phyloP scores from a whole-genome alignment of 140 eudicot species.

The Anethum foeniculum region DNA sequence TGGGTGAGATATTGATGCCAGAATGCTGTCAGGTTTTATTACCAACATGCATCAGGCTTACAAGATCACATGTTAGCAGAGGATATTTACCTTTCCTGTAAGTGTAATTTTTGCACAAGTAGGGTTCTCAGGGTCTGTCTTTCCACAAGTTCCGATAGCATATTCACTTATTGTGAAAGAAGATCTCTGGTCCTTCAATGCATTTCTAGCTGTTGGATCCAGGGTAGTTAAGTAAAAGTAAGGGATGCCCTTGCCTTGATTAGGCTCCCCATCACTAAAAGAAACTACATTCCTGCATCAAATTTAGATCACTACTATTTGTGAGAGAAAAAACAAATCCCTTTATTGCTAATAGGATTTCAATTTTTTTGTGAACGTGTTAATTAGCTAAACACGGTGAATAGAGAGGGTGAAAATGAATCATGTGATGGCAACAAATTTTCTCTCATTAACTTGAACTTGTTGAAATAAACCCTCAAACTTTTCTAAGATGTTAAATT shows the following conservation, averaged over 20 bases:
- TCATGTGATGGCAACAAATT: too few relatives aligned
- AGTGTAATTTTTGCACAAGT: conserved; percentile 82
- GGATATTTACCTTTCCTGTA: conserved; percentile 66
- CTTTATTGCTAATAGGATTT: background rate
- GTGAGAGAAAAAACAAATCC: background rate
- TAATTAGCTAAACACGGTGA: background rate
- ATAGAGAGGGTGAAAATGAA: background rate
- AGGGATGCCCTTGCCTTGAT: conserved; percentile 64
- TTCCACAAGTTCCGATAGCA: conserved; percentile 73
- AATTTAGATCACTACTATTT: background rate
- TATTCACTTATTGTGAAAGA: conserved; percentile 77
- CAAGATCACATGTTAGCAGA: background rate
- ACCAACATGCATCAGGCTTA: background rate
- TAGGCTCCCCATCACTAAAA: conserved; percentile 86
- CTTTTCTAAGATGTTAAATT: too few relatives aligned
- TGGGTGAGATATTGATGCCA: background rate
- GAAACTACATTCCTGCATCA: conserved; percentile 81
- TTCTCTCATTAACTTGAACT: too few relatives aligned
- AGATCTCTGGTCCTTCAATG: conserved; percentile 68
- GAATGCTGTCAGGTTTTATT: background rate
- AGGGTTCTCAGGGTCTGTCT: conserved; percentile 79
- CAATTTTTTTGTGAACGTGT: background rate
- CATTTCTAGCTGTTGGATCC: conserved; percentile 84
- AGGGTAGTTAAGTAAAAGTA: conserved; percentile 76
- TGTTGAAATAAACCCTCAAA: too few relatives aligned